These are phyloP conservation scores for Hemileccinum impolitum DNA, from an alignment of 768 basidiomycete genomes.

Conservation along the genomic window DNA sequence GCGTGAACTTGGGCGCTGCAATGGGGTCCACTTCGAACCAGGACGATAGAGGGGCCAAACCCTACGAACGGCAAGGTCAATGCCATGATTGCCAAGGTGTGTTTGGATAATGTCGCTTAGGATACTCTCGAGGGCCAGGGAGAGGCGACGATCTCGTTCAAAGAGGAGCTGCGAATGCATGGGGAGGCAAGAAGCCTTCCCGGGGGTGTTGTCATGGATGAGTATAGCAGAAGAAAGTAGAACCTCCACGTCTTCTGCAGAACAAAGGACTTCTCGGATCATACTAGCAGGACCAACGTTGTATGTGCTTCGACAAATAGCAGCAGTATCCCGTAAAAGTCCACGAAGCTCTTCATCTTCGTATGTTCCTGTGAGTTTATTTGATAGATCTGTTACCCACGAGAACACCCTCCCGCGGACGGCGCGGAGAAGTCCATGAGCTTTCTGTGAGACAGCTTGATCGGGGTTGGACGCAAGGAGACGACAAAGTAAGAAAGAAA, in stretches of 20 bases:
- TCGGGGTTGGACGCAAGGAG: conserved; percentile 29
- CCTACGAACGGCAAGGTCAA: conserved; percentile 13
- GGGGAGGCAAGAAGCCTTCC: conserved; percentile 1
- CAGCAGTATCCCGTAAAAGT: conserved; percentile 34
- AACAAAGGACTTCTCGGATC: conserved; percentile 13
- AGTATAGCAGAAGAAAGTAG: conserved; percentile 24
- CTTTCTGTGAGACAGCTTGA: conserved; percentile 9
- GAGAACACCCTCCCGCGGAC: conserved; percentile 29
- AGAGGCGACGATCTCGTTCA: conserved; percentile 27
- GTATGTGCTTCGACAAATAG: conserved; percentile 36
- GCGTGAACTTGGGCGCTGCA: not conserved
- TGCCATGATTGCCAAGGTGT: conserved; percentile 1
- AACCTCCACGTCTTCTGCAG: conserved; percentile 19
- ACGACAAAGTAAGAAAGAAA: conserved; percentile 35
- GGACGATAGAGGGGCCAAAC: conserved; percentile 26
- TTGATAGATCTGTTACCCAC: conserved; percentile 36
- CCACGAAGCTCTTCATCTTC: conserved; percentile 13
- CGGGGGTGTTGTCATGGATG: conserved; percentile 24
- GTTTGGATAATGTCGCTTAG: conserved; percentile 1
- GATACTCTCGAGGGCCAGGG: conserved; percentile 20
- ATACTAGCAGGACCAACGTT: conserved; percentile 19
- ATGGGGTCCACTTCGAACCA: conserved; percentile 13
- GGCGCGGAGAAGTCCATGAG: conserved; percentile 27
- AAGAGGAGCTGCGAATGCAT: conserved; percentile 14
- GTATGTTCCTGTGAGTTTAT: conserved; percentile 14